Evolutionary conservation across 192 early-diverging fungal species (phyloP).

Genomic region (Chytriomyces hyalinus): DNA sequence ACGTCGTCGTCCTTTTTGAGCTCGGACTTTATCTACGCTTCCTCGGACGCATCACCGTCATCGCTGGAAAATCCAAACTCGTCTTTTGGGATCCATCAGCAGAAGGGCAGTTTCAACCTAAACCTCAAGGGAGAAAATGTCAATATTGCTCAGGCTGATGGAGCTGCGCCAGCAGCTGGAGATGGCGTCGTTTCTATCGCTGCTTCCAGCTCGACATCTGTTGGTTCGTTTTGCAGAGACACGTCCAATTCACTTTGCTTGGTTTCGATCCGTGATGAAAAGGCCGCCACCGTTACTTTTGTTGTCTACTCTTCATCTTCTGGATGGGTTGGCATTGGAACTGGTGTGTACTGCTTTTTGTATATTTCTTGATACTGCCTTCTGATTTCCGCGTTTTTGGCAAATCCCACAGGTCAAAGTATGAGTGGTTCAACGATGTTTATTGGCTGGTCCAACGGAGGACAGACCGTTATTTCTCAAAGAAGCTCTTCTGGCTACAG

Average conservation of each 20-base stretch:
- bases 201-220: not conserved
- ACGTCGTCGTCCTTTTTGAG: not conserved
- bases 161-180: not conserved
- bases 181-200: not conserved
- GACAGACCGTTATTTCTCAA: not conserved
- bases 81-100: not conserved
- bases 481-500: not conserved
- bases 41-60: not conserved
- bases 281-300: not conserved
- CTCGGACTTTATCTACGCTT: not conserved
- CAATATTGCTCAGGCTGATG: not conserved
- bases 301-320: not conserved
- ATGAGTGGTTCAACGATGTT: not conserved
- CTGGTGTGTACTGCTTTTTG: not conserved
- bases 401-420: not conserved
- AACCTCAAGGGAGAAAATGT: not conserved
- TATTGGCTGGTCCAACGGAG: not conserved
- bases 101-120: not conserved
- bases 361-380: not conserved
- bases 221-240: not conserved
- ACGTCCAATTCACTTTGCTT: not conserved
- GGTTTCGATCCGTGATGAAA: not conserved
- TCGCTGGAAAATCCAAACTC: not conserved
- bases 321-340: conserved; percentile 27
- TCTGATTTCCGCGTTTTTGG: not conserved